Evolutionary conservation across 2,329 filamentous ascomycete genomes (phyloP).

Genomic region (Pleurostoma richardsiae): DNA sequence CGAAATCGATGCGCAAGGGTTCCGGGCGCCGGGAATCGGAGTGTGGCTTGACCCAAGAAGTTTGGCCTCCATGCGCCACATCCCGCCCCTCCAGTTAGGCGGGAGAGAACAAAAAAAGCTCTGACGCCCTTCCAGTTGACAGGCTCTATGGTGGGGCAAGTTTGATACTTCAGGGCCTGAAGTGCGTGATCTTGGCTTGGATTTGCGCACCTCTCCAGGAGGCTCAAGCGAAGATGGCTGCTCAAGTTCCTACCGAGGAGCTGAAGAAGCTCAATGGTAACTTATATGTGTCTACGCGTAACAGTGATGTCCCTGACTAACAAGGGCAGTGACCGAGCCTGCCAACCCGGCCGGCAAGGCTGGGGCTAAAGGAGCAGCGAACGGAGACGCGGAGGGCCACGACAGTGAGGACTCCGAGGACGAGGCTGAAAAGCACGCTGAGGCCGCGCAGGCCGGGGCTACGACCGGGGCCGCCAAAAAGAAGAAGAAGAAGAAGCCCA

Average conservation of each 20-base stretch:
- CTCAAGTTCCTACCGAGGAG: conserved; percentile 31
- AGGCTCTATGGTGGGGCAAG: neutral
- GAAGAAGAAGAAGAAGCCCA: conserved; percentile 77
- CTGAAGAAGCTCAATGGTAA: conserved; percentile 34
- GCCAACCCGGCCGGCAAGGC: conserved; percentile 32
- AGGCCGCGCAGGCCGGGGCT: conserved; percentile 27
- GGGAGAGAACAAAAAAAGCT: no score
- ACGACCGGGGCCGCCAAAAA: conserved; percentile 53
- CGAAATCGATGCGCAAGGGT: conserved; percentile 2
- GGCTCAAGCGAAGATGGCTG: conserved; percentile 29
- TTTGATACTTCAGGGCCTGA: neutral
- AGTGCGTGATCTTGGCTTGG: neutral
- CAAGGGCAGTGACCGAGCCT: conserved; percentile 29
- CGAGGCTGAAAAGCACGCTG: conserved; percentile 38
- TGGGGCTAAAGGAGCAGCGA: conserved; percentile 27
- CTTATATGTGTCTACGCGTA: conserved; percentile 3
- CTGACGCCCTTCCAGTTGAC: no score
- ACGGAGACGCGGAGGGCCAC: conserved; percentile 30
- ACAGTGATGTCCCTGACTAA: neutral
- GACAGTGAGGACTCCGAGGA: conserved; percentile 49
- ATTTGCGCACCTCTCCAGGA: neutral
- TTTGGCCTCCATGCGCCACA: no score
- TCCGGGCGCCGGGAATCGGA: neutral
- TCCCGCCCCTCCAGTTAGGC: no score
- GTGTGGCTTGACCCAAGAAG: neutral